phyloP scores from a whole-genome alignment of 2,329 filamentous ascomycete species.

The Corinectria fuckeliana region DNA sequence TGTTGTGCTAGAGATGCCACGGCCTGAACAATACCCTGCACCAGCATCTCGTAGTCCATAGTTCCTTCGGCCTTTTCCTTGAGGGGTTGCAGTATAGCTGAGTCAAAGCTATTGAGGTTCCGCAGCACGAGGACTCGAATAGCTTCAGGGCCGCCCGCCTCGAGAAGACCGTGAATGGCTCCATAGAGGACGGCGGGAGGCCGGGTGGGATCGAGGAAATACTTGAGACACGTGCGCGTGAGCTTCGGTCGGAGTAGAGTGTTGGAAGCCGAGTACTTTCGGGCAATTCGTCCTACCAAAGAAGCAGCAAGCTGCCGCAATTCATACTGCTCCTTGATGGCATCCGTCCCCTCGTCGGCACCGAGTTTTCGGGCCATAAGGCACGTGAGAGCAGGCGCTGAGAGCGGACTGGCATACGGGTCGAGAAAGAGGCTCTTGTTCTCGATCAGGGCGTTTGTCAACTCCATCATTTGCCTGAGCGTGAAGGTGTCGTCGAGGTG shows the following conservation, averaged over 20 bases:
- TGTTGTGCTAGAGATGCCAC: conserved; percentile 52
- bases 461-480: conserved; percentile 89
- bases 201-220: conserved; percentile 86
- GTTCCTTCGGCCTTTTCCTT: conserved; percentile 56
- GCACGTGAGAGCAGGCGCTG: conserved; percentile 90
- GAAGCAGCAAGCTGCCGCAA: conserved; percentile 86
- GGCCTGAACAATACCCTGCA: conserved; percentile 62
- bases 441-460: conserved; percentile 81
- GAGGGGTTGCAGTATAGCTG: conserved; percentile 59
- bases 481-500: conserved; percentile 89
- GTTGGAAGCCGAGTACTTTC: conserved; percentile 81
- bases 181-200: conserved; percentile 88
- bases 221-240: conserved; percentile 90
- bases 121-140: conserved; percentile 63
- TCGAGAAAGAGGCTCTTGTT: conserved; percentile 80
- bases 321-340: conserved; percentile 71
- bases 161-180: conserved; percentile 79
- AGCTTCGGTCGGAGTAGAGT: conserved; percentile 86
- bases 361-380: conserved; percentile 81
- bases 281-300: conserved; percentile 78
- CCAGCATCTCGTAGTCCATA: conserved; percentile 62
- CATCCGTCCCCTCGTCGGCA: conserved; percentile 57
- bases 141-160: conserved; percentile 72
- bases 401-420: conserved; percentile 68
- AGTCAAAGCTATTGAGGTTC: conserved; percentile 62